Evolutionary conservation across 1,139 yeast genomes (phyloP).

Genomic region (Scheffersomyces titani): DNA sequence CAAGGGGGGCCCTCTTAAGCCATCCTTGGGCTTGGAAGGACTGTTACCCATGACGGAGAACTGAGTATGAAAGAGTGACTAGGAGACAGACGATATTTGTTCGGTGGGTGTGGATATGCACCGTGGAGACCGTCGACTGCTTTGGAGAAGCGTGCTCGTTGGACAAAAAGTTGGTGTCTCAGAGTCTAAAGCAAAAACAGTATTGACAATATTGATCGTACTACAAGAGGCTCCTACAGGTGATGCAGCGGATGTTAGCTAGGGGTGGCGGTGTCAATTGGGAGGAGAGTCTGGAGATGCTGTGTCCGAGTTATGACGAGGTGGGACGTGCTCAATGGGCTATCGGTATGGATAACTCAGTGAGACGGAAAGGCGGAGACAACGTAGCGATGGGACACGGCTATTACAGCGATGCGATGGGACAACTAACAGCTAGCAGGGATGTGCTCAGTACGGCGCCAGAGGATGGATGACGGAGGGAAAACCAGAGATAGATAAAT

Average conservation of each 20-base stretch:
- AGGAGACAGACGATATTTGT: neutral
- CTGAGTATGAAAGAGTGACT: neutral
- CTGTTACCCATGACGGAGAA: constrained; percentile 42
- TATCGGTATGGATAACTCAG: neutral
- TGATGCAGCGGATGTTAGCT: neutral
- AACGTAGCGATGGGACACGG: neutral
- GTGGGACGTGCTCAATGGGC: neutral
- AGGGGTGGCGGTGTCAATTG: neutral
- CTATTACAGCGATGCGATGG: neutral
- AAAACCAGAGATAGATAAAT: neutral
- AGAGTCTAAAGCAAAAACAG: neutral
- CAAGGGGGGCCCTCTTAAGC: constrained; percentile 41
- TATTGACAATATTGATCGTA: neutral
- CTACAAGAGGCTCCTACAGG: neutral
- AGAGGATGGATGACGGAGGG: neutral
- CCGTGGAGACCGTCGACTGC: neutral
- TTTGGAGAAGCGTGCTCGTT: neutral
- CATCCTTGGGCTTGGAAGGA: constrained; percentile 35
- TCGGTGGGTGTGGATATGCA: neutral
- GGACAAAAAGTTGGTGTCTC: neutral
- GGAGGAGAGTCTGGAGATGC: neutral
- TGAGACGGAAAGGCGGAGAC: neutral
- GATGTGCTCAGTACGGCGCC: neutral
- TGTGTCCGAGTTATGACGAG: neutral
- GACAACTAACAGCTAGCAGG: neutral